Evolutionary conservation across 163 green algal genomes (phyloP).

Genomic region (Chloroidium sp.): DNA sequence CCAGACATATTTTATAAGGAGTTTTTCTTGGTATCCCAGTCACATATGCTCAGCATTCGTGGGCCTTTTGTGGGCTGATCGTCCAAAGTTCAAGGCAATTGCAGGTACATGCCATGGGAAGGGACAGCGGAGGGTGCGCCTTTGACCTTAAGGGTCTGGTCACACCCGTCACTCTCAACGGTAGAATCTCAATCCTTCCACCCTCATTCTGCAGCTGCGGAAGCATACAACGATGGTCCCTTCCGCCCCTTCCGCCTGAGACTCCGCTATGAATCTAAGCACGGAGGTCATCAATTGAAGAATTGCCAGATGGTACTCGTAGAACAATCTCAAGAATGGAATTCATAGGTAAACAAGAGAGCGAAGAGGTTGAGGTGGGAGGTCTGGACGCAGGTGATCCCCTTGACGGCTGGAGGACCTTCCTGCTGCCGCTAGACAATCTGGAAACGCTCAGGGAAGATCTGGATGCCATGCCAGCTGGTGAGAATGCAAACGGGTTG

Average conservation of each 20-base stretch:
- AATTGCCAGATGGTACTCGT: no score
- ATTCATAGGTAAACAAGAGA: no score
- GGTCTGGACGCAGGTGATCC: slow-evolving; percentile 1
- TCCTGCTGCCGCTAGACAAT: slow-evolving; percentile 8
- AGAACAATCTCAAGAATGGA: no score
- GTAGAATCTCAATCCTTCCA: slow-evolving; percentile 4
- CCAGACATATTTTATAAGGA: no score
- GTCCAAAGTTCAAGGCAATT: neutral
- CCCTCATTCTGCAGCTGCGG: neutral
- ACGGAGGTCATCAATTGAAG: no score
- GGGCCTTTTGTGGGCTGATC: no score
- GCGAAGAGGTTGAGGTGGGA: no score
- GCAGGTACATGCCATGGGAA: slow-evolving; percentile 38
- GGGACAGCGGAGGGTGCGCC: slow-evolving; percentile 35
- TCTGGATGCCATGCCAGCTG: neutral
- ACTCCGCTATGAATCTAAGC: no score
- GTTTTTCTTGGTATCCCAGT: no score
- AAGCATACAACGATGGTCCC: neutral
- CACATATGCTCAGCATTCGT: no score
- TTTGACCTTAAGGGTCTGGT: slow-evolving; percentile 42
- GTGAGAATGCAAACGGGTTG: no score
- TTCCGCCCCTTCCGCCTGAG: no score
- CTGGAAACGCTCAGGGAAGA: neutral
- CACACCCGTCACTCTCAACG: slow-evolving; percentile 10
- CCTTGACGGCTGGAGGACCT: slow-evolving; percentile 14